These are phyloP conservation scores for Extremus antarcticus DNA, from an alignment of 495 filamentous ascomycete species.

Conservation along the genomic window DNA sequence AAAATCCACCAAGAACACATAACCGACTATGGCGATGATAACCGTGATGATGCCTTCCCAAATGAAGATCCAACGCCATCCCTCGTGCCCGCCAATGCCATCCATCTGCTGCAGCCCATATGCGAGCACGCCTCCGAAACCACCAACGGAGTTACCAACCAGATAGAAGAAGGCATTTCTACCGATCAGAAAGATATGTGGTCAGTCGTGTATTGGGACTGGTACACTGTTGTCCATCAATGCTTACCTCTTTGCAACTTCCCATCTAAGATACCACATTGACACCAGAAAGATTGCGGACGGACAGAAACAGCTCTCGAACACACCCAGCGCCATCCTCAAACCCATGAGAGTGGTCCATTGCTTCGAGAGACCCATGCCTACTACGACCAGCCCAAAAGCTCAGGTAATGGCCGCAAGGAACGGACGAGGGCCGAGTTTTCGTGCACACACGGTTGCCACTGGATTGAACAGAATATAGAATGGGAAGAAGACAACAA, in stretches of 20 bases:
- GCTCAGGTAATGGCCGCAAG: constrained; percentile 42
- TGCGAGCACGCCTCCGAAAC: constrained; percentile 9
- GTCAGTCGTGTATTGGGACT: too few species aligned
- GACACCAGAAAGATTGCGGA: background rate
- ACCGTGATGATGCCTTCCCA: constrained; percentile 33
- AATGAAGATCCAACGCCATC: constrained; percentile 43
- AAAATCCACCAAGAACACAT: constrained; percentile 25
- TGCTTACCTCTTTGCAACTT: constrained; percentile 51
- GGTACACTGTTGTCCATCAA: too few species aligned
- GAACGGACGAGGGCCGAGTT: constrained; percentile 49
- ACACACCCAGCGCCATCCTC: constrained; percentile 48
- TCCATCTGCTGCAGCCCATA: constrained; percentile 12
- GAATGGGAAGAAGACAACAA: constrained; percentile 49
- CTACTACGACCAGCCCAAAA: constrained; percentile 40
- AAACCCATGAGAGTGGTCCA: constrained; percentile 43
- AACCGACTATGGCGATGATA: constrained; percentile 27
- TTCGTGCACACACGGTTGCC: constrained; percentile 45
- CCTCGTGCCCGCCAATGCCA: constrained; percentile 20
- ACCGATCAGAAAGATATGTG: constrained; percentile 22
- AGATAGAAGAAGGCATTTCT: constrained; percentile 39
- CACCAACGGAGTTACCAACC: constrained; percentile 6
- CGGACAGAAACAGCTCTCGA: constrained; percentile 60
- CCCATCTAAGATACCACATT: constrained; percentile 33
- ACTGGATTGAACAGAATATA: constrained; percentile 56
- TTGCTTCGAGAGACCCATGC: constrained; percentile 43